Percentiles rank a stretch among this genome's conserved stretches.
phyloP scores from a whole-genome alignment of 2,329 filamentous ascomycete genomes.

The Teratosphaeria viscida region DNA sequence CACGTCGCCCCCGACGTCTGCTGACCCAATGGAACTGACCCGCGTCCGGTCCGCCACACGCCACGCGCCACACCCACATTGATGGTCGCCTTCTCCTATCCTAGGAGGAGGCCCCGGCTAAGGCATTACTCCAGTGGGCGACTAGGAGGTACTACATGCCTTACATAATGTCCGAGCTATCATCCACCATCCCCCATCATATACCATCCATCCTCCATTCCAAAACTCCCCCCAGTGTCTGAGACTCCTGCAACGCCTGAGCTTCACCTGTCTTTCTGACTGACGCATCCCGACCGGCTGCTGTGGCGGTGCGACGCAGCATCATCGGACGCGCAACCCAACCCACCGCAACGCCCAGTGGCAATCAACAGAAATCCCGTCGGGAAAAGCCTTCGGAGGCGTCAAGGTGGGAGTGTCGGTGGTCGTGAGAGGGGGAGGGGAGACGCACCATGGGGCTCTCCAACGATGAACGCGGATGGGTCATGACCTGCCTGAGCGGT shows the following conservation, averaged over 20 bases:
- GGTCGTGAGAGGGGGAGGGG: neutral
- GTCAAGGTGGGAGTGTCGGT: neutral
- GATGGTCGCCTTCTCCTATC: neutral
- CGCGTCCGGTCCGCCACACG: neutral
- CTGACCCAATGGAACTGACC: neutral
- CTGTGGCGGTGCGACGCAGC: neutral
- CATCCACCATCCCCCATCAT: too few species aligned
- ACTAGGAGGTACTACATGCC: too few species aligned
- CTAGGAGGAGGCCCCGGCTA: neutral
- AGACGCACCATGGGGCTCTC: conserved; percentile 40
- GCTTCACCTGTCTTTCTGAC: neutral
- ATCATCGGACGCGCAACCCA: neutral
- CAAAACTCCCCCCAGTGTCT: too few species aligned
- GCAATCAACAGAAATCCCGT: neutral
- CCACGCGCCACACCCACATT: neutral
- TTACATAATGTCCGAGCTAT: too few species aligned
- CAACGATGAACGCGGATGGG: conserved; percentile 87
- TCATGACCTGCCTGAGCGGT: conserved; percentile 76
- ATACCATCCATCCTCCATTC: too few species aligned
- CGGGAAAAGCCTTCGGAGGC: neutral
- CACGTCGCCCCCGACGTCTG: neutral
- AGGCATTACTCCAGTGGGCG: too few species aligned
- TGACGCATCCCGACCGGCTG: neutral
- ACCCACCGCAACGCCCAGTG: neutral
- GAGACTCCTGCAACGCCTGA: neutral